Conservation (phyloP, 1,284 basidiomycete species). For the Cryptococcus amylolentus region DNA sequence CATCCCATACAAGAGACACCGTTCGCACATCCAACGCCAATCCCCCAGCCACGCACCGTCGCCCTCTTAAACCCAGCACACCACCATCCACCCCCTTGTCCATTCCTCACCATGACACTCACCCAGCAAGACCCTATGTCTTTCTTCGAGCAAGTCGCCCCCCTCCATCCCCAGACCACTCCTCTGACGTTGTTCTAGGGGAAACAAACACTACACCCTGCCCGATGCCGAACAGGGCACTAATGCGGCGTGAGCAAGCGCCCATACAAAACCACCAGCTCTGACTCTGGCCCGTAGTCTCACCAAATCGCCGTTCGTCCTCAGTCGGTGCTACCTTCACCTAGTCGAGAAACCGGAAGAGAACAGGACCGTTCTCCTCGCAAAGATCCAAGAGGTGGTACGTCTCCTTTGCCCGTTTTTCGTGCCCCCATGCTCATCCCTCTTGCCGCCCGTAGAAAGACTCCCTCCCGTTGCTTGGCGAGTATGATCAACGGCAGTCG, state of each 20-base stretch:
- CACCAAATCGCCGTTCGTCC: slow-evolving; percentile 8
- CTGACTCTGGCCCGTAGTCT: slow-evolving; percentile 3
- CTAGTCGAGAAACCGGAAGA: slow-evolving; percentile 11
- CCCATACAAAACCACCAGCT: neutral
- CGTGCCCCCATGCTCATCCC: neutral
- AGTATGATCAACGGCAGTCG: slow-evolving; percentile 18
- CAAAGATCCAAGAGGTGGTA: slow-evolving; percentile 16
- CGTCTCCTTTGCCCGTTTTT: neutral
- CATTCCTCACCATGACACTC: neutral
- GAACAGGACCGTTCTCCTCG: slow-evolving; percentile 7
- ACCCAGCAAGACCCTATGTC: too few species aligned
- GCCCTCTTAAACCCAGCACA: neutral
- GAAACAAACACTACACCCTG: neutral
- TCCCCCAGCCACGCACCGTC: too few species aligned
- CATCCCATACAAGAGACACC: too few species aligned
- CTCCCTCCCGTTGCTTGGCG: slow-evolving; percentile 15
- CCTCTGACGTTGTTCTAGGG: neutral
- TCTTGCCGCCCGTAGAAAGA: slow-evolving; percentile 13
- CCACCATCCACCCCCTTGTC: neutral
- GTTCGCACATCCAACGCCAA: too few species aligned
- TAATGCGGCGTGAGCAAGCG: neutral
- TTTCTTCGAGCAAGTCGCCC: neutral
- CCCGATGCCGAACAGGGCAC: neutral
- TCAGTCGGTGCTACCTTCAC: slow-evolving; percentile 15
- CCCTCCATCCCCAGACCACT: too few species aligned